phyloP scores from a whole-genome alignment of 495 filamentous ascomycete species.

The Bathelium albidoporum region DNA sequence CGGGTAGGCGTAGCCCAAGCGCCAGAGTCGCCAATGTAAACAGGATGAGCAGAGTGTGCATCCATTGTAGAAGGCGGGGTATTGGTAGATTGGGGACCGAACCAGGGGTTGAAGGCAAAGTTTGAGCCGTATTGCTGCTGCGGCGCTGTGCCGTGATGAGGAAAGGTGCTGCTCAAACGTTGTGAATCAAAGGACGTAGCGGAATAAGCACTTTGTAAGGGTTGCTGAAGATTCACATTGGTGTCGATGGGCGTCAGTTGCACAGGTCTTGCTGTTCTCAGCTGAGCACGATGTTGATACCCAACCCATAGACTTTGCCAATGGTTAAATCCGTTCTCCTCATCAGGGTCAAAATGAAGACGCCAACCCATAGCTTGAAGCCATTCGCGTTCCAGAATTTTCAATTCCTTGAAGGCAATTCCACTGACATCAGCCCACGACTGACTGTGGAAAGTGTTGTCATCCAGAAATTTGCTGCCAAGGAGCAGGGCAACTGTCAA shows the following conservation, averaged over 20 bases:
- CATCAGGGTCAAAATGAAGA: constrained; percentile 77
- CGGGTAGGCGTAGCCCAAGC: constrained; percentile 25
- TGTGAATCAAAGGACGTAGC: constrained; percentile 9
- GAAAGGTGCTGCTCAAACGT: constrained; percentile 24
- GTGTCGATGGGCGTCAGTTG: constrained; percentile 63
- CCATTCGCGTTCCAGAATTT: constrained; percentile 88
- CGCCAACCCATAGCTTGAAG: constrained; percentile 73
- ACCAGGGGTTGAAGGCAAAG: constrained; percentile 31
- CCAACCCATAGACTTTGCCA: constrained; percentile 80
- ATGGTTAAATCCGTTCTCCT: constrained; percentile 68
- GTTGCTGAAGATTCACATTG: constrained; percentile 42
- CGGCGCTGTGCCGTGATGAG: constrained; percentile 27
- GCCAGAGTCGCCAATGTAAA: constrained; percentile 40
- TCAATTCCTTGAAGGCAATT: constrained; percentile 78
- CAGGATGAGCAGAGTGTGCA: constrained; percentile 26
- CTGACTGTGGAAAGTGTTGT: constrained; percentile 98
- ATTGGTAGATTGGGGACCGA: constrained; percentile 47
- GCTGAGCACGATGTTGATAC: constrained; percentile 44
- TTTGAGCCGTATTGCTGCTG: constrained; percentile 34
- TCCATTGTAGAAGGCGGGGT: constrained; percentile 33
- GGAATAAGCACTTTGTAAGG: constrained; percentile 31
- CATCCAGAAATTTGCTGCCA: constrained; percentile 96
- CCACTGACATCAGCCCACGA: constrained; percentile 98
- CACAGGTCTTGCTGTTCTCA: constrained; percentile 23
- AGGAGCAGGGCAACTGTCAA: constrained; percentile 79